phyloP scores from a whole-genome alignment of 192 early-diverging fungal genomes.

The Backusella westeae region DNA sequence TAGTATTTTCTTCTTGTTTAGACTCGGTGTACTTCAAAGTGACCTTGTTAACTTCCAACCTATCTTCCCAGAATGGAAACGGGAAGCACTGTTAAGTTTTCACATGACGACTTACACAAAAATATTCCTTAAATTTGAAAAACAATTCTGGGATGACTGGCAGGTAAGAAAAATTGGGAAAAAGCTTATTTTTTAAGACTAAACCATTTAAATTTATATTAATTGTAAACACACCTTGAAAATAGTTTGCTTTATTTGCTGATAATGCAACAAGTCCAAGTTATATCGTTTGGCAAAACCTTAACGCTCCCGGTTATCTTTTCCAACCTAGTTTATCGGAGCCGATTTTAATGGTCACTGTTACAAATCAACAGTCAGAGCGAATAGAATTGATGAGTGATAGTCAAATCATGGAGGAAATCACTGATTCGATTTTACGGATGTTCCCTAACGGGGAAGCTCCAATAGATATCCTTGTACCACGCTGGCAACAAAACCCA shows the following conservation, averaged over 20 bases:
- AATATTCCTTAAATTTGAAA: constrained; percentile 38
- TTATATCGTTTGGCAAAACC: constrained; percentile 26
- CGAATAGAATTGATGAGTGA: constrained; percentile 24
- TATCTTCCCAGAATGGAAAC: constrained; percentile 39
- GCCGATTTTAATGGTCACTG: constrained; percentile 37
- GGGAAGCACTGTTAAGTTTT: constrained; percentile 36
- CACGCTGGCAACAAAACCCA: constrained; percentile 38
- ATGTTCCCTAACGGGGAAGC: constrained; percentile 25
- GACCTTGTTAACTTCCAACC: constrained; percentile 32
- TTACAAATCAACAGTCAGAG: constrained; percentile 19
- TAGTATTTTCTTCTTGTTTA: constrained; percentile 6
- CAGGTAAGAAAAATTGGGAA: constrained; percentile 23
- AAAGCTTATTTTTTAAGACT: background rate
- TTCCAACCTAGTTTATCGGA: background rate
- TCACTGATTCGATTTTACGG: constrained; percentile 6
- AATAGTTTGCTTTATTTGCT: constrained; percentile 32
- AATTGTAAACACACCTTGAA: background rate
- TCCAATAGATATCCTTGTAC: constrained; percentile 33
- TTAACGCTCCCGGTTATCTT: constrained; percentile 23
- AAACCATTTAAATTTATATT: background rate
- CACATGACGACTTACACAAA: constrained; percentile 42
- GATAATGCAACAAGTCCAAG: constrained; percentile 13
- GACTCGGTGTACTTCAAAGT: constrained; percentile 39
- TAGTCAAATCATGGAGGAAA: constrained; percentile 11
- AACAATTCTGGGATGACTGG: constrained; percentile 36